Evolutionary conservation across 2,329 filamentous ascomycete species (phyloP).

Genomic region (Fusarium secorum): DNA sequence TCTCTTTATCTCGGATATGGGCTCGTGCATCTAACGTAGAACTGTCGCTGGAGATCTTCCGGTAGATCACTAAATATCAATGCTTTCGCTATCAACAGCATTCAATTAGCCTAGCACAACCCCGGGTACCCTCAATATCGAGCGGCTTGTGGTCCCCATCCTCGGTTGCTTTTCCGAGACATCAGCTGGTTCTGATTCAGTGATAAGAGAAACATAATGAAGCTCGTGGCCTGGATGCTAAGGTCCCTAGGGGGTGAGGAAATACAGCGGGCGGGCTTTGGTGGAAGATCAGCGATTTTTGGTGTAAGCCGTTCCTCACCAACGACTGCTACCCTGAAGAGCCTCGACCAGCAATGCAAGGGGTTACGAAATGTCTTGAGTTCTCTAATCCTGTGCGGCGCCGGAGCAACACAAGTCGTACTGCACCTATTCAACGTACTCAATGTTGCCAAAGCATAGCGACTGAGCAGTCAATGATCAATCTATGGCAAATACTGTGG

Average conservation of each 20-base stretch:
- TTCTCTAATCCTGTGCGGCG: neutral
- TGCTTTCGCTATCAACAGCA: neutral
- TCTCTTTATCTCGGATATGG: neutral
- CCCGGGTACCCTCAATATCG: neutral
- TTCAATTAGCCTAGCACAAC: neutral
- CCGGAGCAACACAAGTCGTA: neutral
- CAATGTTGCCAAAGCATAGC: neutral
- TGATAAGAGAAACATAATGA: neutral
- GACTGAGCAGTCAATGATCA: neutral
- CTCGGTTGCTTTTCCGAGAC: constrained; percentile 27
- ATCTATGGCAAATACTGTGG: neutral
- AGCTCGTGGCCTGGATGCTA: constrained; percentile 1
- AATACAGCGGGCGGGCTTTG: no score
- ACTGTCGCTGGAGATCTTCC: neutral
- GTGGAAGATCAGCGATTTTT: no score
- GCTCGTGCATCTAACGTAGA: neutral
- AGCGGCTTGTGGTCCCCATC: neutral
- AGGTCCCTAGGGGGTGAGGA: neutral
- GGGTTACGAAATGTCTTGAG: neutral
- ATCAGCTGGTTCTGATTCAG: constrained; percentile 2
- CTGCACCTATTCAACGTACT: neutral
- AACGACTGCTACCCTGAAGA: constrained; percentile 21
- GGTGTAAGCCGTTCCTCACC: neutral
- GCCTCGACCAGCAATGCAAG: neutral
- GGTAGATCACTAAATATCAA: neutral